Base-by-base conservation (phyloP, 495 filamentous ascomycete genomes). In the Pseudoneurospora amorphoporcata region DNA sequence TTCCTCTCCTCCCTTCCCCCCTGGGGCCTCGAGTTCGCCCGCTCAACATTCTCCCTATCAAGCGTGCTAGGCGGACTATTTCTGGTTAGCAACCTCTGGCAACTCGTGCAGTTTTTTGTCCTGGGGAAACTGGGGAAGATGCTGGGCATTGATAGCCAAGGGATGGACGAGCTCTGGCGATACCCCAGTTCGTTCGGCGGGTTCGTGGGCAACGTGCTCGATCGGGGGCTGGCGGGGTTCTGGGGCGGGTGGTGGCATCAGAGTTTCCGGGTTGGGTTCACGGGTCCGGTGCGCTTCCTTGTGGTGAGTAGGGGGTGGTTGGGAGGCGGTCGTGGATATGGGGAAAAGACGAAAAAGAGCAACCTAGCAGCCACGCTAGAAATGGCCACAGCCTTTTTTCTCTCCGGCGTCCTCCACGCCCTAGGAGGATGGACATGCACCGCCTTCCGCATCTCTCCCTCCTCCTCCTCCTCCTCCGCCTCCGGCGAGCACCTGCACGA, bases 191-290 rank as follows among this genome's bases (percentile, higher is more conserved):
- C 82, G 19, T 92, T 88, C 76, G 94, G 92, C 16, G 83, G 86
- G 1, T 82, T 87, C 72, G 72, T 72, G 3, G 7, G 6, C 0
- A 77, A 82, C 9, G 82, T 95, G 6, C 77, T 91, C 4, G 86
- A 91, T 70, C 81, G 88, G 65, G 93, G 93, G 0, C 81, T 97
- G 1, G 83, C 86, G 8, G 93, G 93, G 39, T 88, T 90, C 75
- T 97, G 94, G 94, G 88, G 91, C 53, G 86, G 83, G 17, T 96
- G 90, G 90, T 97, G 94, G 94, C 94, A 97, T 79, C 94, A 97
- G 79, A 87, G 90, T 2, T 95, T 97, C 82, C 89, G 92, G 3
- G 85, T 88, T 42, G 91, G 85, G 0, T 95, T 97, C 77, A 81
- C 86, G 7, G 85, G 86, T 2, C 87, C 90, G 0, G 79, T 84